Evolutionary conservation across 371 early-diverging fungal genomes (phyloP).

Genomic region (Choanephora cucurbitarum): DNA sequence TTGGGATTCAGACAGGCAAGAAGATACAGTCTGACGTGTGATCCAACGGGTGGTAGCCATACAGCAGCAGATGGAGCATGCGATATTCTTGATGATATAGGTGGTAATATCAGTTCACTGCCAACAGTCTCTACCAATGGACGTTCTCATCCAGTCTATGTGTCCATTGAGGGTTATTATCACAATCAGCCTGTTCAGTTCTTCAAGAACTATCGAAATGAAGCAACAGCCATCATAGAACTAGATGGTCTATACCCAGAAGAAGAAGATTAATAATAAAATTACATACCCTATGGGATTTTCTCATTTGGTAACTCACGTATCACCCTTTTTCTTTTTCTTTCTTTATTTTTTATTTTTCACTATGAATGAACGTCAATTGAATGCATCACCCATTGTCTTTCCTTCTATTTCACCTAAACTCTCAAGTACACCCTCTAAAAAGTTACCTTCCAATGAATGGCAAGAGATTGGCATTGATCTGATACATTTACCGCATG

Average conservation of each 20-base stretch:
- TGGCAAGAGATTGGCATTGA: slow-evolving; percentile 22
- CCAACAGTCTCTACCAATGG: background rate
- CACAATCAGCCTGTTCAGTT: background rate
- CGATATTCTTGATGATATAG: background rate
- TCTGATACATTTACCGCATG: background rate
- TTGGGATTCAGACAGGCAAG: background rate
- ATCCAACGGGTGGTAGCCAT: background rate
- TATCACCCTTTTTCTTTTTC: background rate
- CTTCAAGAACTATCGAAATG: background rate
- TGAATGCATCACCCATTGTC: slow-evolving; percentile 20
- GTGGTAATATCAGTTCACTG: background rate
- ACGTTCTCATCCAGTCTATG: background rate
- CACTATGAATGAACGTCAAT: background rate
- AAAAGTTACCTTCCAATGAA: slow-evolving; percentile 19
- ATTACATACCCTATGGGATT: background rate
- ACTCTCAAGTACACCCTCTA: slow-evolving; percentile 15
- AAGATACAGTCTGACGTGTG: background rate
- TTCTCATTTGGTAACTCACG: background rate
- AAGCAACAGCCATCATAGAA: background rate
- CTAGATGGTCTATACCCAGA: background rate
- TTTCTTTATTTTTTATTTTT: background rate
- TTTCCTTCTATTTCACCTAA: slow-evolving; percentile 29
- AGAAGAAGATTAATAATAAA: background rate
- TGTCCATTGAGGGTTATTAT: background rate
- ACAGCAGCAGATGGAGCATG: background rate